Evolutionary conservation across 495 filamentous ascomycete species (phyloP), one percentile per base, ranked within the genome.

Genomic region (Neurospora pannonica): DNA sequence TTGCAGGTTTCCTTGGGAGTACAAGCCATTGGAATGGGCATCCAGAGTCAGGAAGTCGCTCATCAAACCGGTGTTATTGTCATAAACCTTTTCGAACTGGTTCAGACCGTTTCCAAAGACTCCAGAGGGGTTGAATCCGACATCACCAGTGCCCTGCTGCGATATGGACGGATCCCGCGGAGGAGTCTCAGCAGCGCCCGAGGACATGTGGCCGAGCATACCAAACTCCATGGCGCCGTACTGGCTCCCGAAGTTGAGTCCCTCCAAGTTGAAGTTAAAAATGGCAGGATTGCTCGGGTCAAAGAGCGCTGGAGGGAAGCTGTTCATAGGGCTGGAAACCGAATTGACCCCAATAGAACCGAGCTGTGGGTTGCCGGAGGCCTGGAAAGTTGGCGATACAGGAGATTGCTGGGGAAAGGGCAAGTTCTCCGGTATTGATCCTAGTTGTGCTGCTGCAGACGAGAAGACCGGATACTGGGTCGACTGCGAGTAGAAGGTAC

Each of bases 201-300:
- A 93, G 38, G 93, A 92, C 92, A 99, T 95, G 78, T 97, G 94
- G 24, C 93, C 93, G 5, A 99, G 89, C 89, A 97, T 97, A 28
- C 93, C 90, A 78, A 98, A 97, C 80, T 99, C 96, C 74, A 97
- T 82, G 38, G 94, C 94, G 74, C 94, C 95, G 77, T 97, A 99
- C 39, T 95, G 93, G 78, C 95, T 98, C 70, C 93, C 94, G 79
- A 98, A 99, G 81, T 97, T 97, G 77, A 97, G 87, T 70, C 94
- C 94, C 40, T 96, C 93, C 4, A 97, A 87, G 80, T 98, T 94
- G 79, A 97, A 97, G 79, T 97, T 97, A 85, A 94, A 97, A 67
- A 97, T 82, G 1, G 93, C 92, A 9, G 95, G 93, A 81, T 98
- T 95, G 77, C 91, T 94, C 2, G 94, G 93, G 77, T 97, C 94